Percentiles rank a stretch among this genome's conserved stretches.
Conservation (phyloP, 164 flowering plant species). For the Chimonanthus praecox region DNA sequence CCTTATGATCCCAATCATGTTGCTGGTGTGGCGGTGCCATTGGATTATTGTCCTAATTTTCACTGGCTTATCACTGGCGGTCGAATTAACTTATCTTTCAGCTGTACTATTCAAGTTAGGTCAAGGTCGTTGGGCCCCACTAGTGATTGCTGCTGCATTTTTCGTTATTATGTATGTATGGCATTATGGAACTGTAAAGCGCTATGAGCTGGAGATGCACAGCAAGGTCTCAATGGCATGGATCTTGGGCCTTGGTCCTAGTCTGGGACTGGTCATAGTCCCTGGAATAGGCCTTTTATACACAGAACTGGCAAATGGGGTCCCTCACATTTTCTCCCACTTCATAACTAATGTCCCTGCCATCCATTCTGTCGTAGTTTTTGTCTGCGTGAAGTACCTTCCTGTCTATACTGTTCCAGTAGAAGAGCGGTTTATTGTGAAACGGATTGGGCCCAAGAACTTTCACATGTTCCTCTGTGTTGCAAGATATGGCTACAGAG, state of each 20-base stretch:
- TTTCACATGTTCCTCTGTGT: slow-evolving; percentile 96
- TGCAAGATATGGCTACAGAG: slow-evolving; percentile 92
- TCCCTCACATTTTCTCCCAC: slow-evolving; percentile 93
- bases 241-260: slow-evolving; percentile 95
- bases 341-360: slow-evolving; percentile 96
- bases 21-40: slow-evolving; percentile 86
- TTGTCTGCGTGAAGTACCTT: slow-evolving; percentile 92
- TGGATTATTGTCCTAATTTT: slow-evolving; percentile 73
- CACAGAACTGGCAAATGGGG: slow-evolving; percentile 91
- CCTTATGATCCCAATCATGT: slow-evolving; percentile 70
- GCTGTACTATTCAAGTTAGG: slow-evolving; percentile 74
- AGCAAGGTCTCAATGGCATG: slow-evolving; percentile 94
- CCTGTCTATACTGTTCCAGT: slow-evolving; percentile 91
- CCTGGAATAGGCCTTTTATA: slow-evolving; percentile 96
- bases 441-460: slow-evolving; percentile 81
- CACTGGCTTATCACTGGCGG: slow-evolving; percentile 46
- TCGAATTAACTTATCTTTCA: slow-evolving; percentile 67
- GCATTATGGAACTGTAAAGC: slow-evolving; percentile 88
- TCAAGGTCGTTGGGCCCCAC: slow-evolving; percentile 99
- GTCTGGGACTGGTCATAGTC: slow-evolving; percentile 88
- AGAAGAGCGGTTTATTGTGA: slow-evolving; percentile 82
- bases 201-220: slow-evolving; percentile 91
- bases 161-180: slow-evolving; percentile 77
- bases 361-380: slow-evolving; percentile 81
- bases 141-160: slow-evolving; percentile 76